Evolutionary conservation across 495 filamentous ascomycete species (phyloP), one percentile per base, ranked within the genome.

Genomic region (Penicillium flavigenum): DNA sequence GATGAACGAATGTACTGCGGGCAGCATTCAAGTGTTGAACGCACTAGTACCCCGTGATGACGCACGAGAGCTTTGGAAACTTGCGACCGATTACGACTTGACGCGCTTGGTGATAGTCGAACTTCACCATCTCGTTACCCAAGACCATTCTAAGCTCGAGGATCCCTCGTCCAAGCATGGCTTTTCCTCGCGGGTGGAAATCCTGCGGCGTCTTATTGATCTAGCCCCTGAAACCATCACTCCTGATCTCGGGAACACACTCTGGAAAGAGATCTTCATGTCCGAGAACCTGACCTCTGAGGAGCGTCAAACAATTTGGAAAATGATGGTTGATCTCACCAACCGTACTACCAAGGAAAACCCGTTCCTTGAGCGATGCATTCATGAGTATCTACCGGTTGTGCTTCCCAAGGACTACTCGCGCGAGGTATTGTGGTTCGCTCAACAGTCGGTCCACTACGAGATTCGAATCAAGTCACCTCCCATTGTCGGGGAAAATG

Each of bases 261-360:
- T 92, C 2, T 93, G 89, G 89, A 74, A 83, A 41, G 68, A 83
- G 12, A 73, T 91, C 14, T 83, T 92, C 51, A 83, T 88, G 51
- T 74, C 79, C 24, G 74, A 79, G 34, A 81, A 83, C 4, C 67
- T 82, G 10, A 77, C 74, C 34, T 71, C 77, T 19, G 77, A 79
- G 43, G 83, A 85, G 38, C 80, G 86, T 55, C 78, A 82, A 58
- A 66, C 67, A 16, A 81, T 84, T 8, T 94, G 91, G 90, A 76
- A 82, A 22, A 79, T 87, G 63, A 72, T 91, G 50, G 80, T 79
- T 62, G 63, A 47, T n/a, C 71, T 81, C 5, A 72, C 80, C 26
- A 79, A 74, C 46, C 74, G 71, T 43, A 73, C 65, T 16, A 61
- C 63, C 27, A 61, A 70, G 20, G 70, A 73, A 5, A 91, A 90